These are phyloP conservation scores for Neoascochyta sp. DNA, from an alignment of 2,329 filamentous ascomycete genomes.

Conservation along the genomic window DNA sequence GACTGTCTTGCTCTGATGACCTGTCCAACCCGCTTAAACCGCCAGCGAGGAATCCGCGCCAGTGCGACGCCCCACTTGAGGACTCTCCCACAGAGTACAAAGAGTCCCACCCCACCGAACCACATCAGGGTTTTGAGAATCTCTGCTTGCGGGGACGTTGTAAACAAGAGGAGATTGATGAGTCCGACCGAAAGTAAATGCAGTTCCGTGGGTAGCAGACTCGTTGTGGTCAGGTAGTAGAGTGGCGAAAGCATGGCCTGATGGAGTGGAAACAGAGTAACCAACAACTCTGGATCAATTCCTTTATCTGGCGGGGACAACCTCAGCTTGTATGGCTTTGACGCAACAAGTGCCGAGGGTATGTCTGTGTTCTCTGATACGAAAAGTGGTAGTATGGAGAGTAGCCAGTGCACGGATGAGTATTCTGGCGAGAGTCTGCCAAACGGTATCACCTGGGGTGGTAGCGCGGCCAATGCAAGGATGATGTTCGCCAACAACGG, in stretches of 20 bases:
- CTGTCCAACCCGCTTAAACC: conserved; percentile 62
- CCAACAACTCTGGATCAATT: conserved; percentile 56
- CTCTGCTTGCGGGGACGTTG: conserved; percentile 56
- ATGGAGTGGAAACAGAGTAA: conserved; percentile 77
- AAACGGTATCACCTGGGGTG: conserved; percentile 67
- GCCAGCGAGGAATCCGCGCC: conserved; percentile 86
- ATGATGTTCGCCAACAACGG: conserved; percentile 74
- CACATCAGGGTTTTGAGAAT: conserved; percentile 47
- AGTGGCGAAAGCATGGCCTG: conserved; percentile 70
- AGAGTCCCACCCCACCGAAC: conserved; percentile 67
- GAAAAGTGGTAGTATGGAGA: conserved; percentile 68
- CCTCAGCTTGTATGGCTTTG: conserved; percentile 37
- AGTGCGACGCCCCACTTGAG: conserved; percentile 81
- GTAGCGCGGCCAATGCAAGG: conserved; percentile 74
- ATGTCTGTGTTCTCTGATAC: conserved; percentile 46
- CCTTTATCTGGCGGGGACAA: conserved; percentile 24
- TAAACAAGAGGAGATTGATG: conserved; percentile 75
- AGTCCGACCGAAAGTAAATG: conserved; percentile 80
- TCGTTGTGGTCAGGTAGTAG: conserved; percentile 81
- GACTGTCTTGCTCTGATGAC: conserved; percentile 43
- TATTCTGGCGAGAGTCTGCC: conserved; percentile 55
- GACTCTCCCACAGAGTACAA: conserved; percentile 68
- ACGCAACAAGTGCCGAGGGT: conserved; percentile 30
- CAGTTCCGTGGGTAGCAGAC: conserved; percentile 79
- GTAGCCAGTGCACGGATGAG: conserved; percentile 71